Evolutionary conservation across 2,329 filamentous ascomycete genomes (phyloP).

Genomic region (Fusarium kyushuense): DNA sequence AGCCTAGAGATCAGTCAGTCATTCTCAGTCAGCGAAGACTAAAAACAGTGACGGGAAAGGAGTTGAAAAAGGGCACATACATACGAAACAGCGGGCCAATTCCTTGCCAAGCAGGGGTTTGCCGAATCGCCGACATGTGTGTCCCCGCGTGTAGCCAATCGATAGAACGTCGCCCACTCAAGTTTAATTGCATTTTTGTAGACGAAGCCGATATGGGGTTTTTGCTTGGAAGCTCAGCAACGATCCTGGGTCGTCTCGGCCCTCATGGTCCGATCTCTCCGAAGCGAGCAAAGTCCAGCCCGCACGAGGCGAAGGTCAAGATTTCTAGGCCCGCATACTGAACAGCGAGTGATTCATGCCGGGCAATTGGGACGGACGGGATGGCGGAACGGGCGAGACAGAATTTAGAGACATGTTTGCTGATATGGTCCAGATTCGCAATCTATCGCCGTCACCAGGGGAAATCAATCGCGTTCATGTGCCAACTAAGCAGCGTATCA

Average conservation of each 20-base stretch:
- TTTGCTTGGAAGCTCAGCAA: slow-evolving; percentile 9
- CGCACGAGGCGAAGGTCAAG: slow-evolving; percentile 3
- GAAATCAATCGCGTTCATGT: slow-evolving; percentile 20
- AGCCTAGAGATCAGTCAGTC: slow-evolving; percentile 20
- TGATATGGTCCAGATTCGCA: slow-evolving; percentile 18
- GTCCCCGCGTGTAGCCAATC: slow-evolving; percentile 39
- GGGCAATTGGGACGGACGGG: slow-evolving; percentile 18
- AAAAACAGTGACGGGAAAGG: slow-evolving; percentile 10
- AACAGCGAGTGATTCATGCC: slow-evolving; percentile 1
- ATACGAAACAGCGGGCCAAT: slow-evolving; percentile 11
- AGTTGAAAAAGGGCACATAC: slow-evolving; percentile 16
- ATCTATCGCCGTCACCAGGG: slow-evolving; percentile 6
- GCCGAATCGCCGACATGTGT: slow-evolving; percentile 22
- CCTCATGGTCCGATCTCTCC: slow-evolving; percentile 35
- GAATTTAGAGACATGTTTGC: slow-evolving; percentile 17
- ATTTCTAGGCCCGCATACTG: slow-evolving; percentile 3
- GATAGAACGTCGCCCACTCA: slow-evolving; percentile 26
- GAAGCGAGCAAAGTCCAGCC: slow-evolving; percentile 2
- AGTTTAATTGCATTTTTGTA: slow-evolving; percentile 46
- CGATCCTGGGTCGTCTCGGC: slow-evolving; percentile 19
- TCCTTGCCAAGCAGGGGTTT: slow-evolving; percentile 35
- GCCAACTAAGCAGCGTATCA: slow-evolving; percentile 13
- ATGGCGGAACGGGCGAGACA: slow-evolving; percentile 28
- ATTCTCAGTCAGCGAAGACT: slow-evolving; percentile 5
- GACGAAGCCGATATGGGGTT: slow-evolving; percentile 20